Conservation (phyloP, 176 grass and related monocot genomes). For the Paspalum vaginatum region DNA sequence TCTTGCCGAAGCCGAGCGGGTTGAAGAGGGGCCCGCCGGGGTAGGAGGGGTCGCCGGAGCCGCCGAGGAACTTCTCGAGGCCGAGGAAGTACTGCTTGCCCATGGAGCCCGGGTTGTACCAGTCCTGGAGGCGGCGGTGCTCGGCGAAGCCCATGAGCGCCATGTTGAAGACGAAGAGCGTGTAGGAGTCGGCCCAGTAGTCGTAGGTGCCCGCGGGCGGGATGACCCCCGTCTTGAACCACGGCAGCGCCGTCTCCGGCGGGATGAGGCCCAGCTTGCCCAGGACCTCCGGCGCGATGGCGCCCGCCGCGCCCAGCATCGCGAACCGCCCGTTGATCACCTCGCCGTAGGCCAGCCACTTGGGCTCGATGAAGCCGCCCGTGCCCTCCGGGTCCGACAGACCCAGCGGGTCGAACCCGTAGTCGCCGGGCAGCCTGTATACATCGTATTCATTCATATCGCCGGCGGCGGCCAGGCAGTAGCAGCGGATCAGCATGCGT, state of each 20-base stretch:
- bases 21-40: conserved; percentile 87
- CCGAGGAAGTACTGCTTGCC: conserved; percentile 92
- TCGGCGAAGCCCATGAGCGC: conserved; percentile 95
- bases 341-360: conserved; percentile 94
- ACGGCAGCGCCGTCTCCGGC: conserved; percentile 79
- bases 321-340: conserved; percentile 86
- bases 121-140: conserved; percentile 97
- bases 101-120: conserved; percentile 88
- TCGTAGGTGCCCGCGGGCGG: conserved; percentile 80
- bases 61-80: conserved; percentile 73
- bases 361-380: conserved; percentile 96
- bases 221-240: conserved; percentile 94
- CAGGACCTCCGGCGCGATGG: conserved; percentile 70
- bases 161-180: conserved; percentile 91
- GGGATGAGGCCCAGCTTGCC: conserved; percentile 78
- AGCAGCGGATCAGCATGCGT: neutral
- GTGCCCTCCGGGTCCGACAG: conserved; percentile 97
- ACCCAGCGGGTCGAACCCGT: conserved; percentile 79
- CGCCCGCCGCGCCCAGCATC: conserved; percentile 77
- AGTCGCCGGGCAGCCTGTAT: conserved; percentile 85
- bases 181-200: conserved; percentile 98
- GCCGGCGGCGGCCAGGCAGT: neutral
- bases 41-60: conserved; percentile 77
- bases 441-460: neutral
- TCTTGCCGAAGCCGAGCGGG: conserved; percentile 84